phyloP scores from a whole-genome alignment of 192 early-diverging fungal species.

The Gaertneriomyces sp. region DNA sequence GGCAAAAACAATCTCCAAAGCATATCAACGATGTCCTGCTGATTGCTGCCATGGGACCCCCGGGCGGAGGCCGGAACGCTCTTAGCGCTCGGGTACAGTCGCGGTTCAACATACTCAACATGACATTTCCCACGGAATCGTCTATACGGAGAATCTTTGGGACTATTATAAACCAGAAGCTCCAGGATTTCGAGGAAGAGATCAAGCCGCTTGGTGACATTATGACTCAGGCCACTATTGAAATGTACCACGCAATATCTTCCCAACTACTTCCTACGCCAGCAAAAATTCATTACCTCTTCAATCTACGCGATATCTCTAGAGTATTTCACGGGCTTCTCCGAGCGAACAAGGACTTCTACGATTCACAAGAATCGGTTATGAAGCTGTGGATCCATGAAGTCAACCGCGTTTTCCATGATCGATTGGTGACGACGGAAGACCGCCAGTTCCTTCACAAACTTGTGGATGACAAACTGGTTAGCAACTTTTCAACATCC shows the following conservation, averaged over 20 bases:
- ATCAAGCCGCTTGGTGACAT: slow-evolving; percentile 52
- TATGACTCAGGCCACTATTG: slow-evolving; percentile 52
- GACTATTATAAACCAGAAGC: slow-evolving; percentile 56
- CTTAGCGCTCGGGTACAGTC: slow-evolving; percentile 52
- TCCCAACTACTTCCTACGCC: slow-evolving; percentile 56
- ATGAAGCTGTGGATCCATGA: slow-evolving; percentile 59
- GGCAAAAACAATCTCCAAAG: slow-evolving; percentile 54
- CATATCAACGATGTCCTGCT: slow-evolving; percentile 52
- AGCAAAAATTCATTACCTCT: slow-evolving; percentile 58
- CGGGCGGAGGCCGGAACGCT: slow-evolving; percentile 56
- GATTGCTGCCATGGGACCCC: slow-evolving; percentile 55
- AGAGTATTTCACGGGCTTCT: slow-evolving; percentile 61
- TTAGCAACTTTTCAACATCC: slow-evolving; percentile 40
- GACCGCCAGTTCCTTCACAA: slow-evolving; percentile 51
- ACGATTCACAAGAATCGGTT: slow-evolving; percentile 48
- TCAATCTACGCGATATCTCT: slow-evolving; percentile 59
- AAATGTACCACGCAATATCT: slow-evolving; percentile 53
- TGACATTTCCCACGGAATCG: slow-evolving; percentile 53
- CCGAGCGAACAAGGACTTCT: slow-evolving; percentile 52
- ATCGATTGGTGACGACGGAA: slow-evolving; percentile 51
- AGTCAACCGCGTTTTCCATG: slow-evolving; percentile 50
- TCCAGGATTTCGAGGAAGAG: slow-evolving; percentile 54
- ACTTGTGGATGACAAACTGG: slow-evolving; percentile 54
- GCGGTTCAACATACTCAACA: slow-evolving; percentile 56
- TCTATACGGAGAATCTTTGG: slow-evolving; percentile 50